A percentile compares a stretch with the other conserved stretches of the same genome.
These are phyloP conservation scores for Juncus inflexus DNA, from an alignment of 176 grass and related monocot species.

Conservation along the genomic window DNA sequence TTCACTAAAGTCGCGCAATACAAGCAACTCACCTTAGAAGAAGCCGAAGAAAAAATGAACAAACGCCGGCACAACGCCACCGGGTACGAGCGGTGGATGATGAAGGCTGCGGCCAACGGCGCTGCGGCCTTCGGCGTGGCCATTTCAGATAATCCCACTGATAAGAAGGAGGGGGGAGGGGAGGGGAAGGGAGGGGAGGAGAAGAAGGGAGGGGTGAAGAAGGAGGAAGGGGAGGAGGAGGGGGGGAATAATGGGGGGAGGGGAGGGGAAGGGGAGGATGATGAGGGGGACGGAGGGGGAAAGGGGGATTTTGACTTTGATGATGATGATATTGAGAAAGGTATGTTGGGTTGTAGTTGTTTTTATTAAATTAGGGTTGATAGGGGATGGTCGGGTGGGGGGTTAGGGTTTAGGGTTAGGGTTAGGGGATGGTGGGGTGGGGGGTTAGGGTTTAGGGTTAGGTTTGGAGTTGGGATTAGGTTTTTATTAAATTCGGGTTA, in stretches of 20 bases:
- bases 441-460: no score
- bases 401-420: no score
- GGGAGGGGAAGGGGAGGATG: constrained; percentile 46
- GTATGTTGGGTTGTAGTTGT: constrained; percentile 22
- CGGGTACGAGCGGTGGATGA: constrained; percentile 85
- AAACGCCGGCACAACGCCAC: constrained; percentile 58
- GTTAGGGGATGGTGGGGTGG: no score
- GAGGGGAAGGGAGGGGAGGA: constrained; percentile 46
- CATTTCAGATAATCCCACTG: not conserved
- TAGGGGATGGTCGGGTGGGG: no score
- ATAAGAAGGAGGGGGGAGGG: constrained; percentile 30
- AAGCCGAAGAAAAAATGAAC: constrained; percentile 92
- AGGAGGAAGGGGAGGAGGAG: constrained; percentile 47
- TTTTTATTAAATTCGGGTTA: no score
- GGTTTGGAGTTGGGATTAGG: no score
- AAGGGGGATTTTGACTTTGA: constrained; percentile 72
- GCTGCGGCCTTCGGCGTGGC: constrained; percentile 67
- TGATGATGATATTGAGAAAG: constrained; percentile 76
- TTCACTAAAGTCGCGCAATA: constrained; percentile 78
- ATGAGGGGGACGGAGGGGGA: constrained; percentile 55
- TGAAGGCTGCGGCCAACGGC: constrained; percentile 69
- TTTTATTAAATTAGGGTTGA: no score
- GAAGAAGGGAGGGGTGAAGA: constrained; percentile 41
- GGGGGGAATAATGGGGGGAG: constrained; percentile 25
- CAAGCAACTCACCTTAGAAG: constrained; percentile 86